A percentile compares a stretch with the other conserved stretches of the same genome.
Conservation (phyloP, 129 eudicot species). For the Oenanthe sinensis region DNA sequence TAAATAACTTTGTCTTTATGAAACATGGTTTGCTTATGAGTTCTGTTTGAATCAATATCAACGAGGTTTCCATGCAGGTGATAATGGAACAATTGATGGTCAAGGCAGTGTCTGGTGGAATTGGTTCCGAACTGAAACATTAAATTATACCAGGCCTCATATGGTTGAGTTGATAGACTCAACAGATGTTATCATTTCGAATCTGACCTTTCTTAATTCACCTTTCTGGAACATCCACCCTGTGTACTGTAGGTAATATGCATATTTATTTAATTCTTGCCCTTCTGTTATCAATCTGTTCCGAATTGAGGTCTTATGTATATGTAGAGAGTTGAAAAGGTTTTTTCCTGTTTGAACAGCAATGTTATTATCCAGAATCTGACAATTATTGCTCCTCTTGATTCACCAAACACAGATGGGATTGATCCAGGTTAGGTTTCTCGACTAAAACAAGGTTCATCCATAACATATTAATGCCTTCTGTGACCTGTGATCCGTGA, state of each 20-base stretch:
- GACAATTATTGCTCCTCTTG: constrained; percentile 38
- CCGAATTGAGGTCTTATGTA: not conserved
- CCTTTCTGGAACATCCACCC: constrained; percentile 53
- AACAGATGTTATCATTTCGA: constrained; percentile 22
- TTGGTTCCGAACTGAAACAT: constrained; percentile 23
- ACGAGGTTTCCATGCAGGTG: constrained; percentile 20
- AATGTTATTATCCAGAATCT: constrained; percentile 22
- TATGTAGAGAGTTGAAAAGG: not conserved
- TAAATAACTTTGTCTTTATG: not conserved
- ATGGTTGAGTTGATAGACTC: constrained; percentile 31
- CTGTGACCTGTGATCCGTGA: not conserved
- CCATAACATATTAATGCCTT: not conserved
- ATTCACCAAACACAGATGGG: constrained; percentile 53
- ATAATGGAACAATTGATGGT: constrained; percentile 47
- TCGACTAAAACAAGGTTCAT: not conserved
- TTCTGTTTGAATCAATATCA: not conserved
- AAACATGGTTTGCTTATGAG: not conserved
- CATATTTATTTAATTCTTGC: not conserved
- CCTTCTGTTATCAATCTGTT: not conserved
- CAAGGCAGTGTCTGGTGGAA: constrained; percentile 32
- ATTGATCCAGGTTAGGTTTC: constrained; percentile 25
- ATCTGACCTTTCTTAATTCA: constrained; percentile 28
- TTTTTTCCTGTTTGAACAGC: constrained; percentile 22
- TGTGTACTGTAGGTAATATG: constrained; percentile 37
- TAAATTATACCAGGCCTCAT: constrained; percentile 31